Base-by-base conservation (phyloP, 75 land plant genomes). In the Sequoia sempervirens region DNA sequence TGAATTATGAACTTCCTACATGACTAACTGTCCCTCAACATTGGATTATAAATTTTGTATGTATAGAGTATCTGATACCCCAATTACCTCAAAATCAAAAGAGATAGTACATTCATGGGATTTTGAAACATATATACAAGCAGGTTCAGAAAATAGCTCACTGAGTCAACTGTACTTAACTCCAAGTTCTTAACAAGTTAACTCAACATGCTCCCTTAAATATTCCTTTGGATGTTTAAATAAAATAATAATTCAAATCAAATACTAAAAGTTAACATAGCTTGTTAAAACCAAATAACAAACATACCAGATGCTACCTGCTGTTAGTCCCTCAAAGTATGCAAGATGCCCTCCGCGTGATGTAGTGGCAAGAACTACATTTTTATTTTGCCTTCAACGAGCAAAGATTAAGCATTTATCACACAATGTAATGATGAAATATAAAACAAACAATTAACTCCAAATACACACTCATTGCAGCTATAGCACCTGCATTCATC, bases 261-360 rank as follows among this genome's bases (percentile, higher is more conserved):
- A 36, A 23, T 20, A 40, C 41, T 20, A 30, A 32, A 23, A 23
- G 26, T 61, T 3, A 56, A 18, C 37, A 74, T 20, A 26, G 2
- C 20, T 5, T 30, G 81, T 43, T 43, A 15, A 32, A 20, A n/a
- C 23, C 80, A 80, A 79, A 80, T 73, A 36, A n/a, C 30, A 40
- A 15, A 50, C 34, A 45, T 92, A 96, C 99, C 99, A 98, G 75
- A 96, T 80, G 26, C 81, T 88, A 46, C 72, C 36, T 28, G 93
- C 98, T 34, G 86, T 86, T 72, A 92, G 66, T 40, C 99, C 98
- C 89, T 98, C 97, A 89, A 93, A 98, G 83, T 85, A 98, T 58
- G 94, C 97, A 17, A 98, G 89, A 84, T 98, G 99, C 78, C 99
- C 99, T 83, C 99, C 99, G 88, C 94, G 99, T 34, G 78, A 64